Conservation (phyloP, 2,329 filamentous ascomycete genomes). For the Aspergillus brunneoviolaceus region DNA sequence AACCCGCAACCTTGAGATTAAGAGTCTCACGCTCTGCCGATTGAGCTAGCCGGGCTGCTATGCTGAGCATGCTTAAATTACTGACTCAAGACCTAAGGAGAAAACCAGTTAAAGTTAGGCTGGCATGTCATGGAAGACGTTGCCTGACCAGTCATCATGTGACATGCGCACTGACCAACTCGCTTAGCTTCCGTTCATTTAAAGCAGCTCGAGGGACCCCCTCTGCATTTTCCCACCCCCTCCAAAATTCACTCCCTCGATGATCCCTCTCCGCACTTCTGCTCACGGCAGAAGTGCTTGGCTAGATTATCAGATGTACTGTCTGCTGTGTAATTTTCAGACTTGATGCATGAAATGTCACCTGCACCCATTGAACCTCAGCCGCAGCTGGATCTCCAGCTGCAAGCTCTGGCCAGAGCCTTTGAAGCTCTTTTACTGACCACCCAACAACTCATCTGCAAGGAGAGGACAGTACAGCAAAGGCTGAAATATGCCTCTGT, state of each 20-base stretch:
- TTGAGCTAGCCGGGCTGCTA: conserved; percentile 35
- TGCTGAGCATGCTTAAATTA: accelerated
- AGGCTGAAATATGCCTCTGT: conserved; percentile 40
- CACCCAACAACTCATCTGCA: conserved; percentile 39
- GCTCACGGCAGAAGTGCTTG: conserved; percentile 26
- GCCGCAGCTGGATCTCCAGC: conserved; percentile 35
- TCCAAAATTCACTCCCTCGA: conserved; percentile 14
- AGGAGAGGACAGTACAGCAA: conserved; percentile 40
- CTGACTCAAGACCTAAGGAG: accelerated
- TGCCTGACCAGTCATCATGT: conserved; percentile 23
- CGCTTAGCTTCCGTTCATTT: conserved; percentile 32
- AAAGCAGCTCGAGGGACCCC: conserved; percentile 14
- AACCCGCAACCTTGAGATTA: conserved; percentile 43
- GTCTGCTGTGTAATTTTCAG: conserved; percentile 23
- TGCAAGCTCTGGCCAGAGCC: conserved; percentile 39
- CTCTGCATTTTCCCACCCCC: conserved; percentile 18
- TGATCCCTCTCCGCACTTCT: conserved; percentile 27
- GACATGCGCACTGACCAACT: conserved; percentile 33
- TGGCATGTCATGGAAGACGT: background rate
- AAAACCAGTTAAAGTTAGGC: no score
- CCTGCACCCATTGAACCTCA: conserved; percentile 30
- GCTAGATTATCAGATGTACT: conserved; percentile 22
- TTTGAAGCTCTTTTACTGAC: conserved; percentile 46
- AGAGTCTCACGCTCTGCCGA: conserved; percentile 54
- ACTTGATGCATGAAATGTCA: conserved; percentile 30